phyloP scores from a whole-genome alignment of 1,139 yeast species.

The Oligophagozyma castellii region DNA sequence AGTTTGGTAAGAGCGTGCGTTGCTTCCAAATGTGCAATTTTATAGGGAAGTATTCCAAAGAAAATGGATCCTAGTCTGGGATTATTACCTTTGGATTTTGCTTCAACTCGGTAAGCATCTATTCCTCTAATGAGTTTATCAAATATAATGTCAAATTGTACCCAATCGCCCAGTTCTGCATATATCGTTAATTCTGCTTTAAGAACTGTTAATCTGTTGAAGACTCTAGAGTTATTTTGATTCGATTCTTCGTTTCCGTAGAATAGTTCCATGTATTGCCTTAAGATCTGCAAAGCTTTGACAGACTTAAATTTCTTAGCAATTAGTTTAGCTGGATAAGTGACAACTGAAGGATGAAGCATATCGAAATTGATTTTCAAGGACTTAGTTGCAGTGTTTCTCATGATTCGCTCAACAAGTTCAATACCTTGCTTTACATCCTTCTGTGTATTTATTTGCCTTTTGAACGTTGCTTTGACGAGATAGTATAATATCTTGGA shows the following conservation, averaged over 20 bases:
- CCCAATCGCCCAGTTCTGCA: constrained; percentile 24
- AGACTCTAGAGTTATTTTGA: constrained; percentile 8
- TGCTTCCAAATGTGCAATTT: constrained; percentile 19
- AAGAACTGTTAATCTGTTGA: constrained; percentile 20
- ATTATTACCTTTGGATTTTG: constrained; percentile 17
- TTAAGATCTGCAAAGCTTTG: constrained; percentile 23
- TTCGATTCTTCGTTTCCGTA: constrained; percentile 9
- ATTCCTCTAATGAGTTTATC: constrained; percentile 20
- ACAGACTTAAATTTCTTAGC: constrained; percentile 21
- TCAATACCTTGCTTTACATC: constrained; percentile 19
- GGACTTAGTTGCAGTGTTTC: constrained; percentile 13
- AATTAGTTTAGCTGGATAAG: constrained; percentile 24
- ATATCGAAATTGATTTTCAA: constrained; percentile 12
- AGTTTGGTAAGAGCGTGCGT: constrained; percentile 17
- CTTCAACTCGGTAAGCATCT: constrained; percentile 20
- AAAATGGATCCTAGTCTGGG: constrained; percentile 14
- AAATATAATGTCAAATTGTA: constrained; percentile 21
- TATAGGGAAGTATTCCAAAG: constrained; percentile 21
- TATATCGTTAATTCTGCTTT: constrained; percentile 22
- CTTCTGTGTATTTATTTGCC: constrained; percentile 24
- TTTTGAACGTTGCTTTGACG: constrained; percentile 31
- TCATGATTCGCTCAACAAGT: constrained; percentile 21
- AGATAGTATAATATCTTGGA: constrained; percentile 30
- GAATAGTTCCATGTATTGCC: constrained; percentile 19
- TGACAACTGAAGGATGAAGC: constrained; percentile 24